Evolutionary conservation across 257 asterid genomes (phyloP).

Genomic region (Cordia subcordata): DNA sequence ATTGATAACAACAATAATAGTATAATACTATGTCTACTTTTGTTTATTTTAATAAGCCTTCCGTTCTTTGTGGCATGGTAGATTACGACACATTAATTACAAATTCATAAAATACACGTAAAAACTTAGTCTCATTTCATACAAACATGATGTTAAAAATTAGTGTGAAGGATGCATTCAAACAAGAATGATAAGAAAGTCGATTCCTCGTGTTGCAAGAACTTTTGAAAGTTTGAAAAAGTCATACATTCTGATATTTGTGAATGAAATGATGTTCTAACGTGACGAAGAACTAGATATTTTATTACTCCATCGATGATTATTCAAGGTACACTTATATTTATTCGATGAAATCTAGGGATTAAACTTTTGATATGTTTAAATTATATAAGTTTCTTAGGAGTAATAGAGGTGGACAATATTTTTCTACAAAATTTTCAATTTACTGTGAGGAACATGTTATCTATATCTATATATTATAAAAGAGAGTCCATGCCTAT

Average conservation of each 20-base stretch:
- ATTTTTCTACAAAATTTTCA: neutral
- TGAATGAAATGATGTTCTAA: neutral
- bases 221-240: neutral
- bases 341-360: neutral
- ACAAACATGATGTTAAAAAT: neutral
- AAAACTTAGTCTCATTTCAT: neutral
- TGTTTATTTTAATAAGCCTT: neutral
- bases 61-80: conserved; percentile 1
- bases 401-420: neutral
- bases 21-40: too few relatives aligned
- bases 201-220: neutral
- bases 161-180: neutral
- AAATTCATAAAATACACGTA: neutral
- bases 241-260: conserved; percentile 3
- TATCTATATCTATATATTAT: too few relatives aligned
- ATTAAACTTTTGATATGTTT: neutral
- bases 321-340: neutral
- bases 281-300: neutral
- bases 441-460: neutral
- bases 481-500: too few relatives aligned
- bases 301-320: neutral
- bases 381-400: neutral
- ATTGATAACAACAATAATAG: neutral
- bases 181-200: neutral
- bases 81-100: neutral